Percentiles rank a stretch among this genome's conserved stretches.
These are phyloP conservation scores for Aspergillus campestris DNA, from an alignment of 495 filamentous ascomycete genomes.

Conservation along the genomic window DNA sequence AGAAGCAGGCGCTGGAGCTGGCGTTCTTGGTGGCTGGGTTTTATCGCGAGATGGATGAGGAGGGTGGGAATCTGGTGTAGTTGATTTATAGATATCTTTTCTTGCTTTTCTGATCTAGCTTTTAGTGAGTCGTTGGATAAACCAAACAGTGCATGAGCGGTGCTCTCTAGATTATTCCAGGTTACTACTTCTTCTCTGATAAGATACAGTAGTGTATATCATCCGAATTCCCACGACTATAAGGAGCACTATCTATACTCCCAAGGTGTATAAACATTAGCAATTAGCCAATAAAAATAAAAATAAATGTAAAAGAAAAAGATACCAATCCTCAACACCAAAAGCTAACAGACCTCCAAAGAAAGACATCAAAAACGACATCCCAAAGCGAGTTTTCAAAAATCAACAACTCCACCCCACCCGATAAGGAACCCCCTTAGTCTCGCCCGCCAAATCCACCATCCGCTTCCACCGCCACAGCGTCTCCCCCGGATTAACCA, in stretches of 20 bases:
- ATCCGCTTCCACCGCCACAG: slow-evolving; percentile 17
- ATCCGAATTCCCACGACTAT: too few relatives aligned
- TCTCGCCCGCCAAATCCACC: slow-evolving; percentile 11
- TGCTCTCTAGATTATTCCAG: neutral
- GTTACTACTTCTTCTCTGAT: neutral
- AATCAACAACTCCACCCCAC: neutral
- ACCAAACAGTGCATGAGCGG: neutral
- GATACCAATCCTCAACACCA: neutral
- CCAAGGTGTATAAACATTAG: too few relatives aligned
- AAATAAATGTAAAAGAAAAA: neutral
- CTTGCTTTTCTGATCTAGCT: neutral
- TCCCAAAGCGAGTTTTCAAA: too few relatives aligned
- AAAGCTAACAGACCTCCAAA: too few relatives aligned
- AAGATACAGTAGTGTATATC: too few relatives aligned
- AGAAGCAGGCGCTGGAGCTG: slow-evolving; percentile 93
- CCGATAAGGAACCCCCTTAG: neutral
- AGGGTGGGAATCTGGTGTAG: slow-evolving; percentile 13
- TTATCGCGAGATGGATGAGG: slow-evolving; percentile 45
- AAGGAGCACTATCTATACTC: too few relatives aligned
- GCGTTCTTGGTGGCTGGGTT: slow-evolving; percentile 89
- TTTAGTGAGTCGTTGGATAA: too few relatives aligned
- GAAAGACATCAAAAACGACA: too few relatives aligned
- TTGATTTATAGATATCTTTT: neutral
- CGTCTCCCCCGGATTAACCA: slow-evolving; percentile 6
- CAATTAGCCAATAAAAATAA: neutral